A percentile compares a stretch with the other conserved stretches of the same genome.
Conservation (phyloP, 2,329 filamentous ascomycete genomes). For the Cladophialophora carrionii region DNA sequence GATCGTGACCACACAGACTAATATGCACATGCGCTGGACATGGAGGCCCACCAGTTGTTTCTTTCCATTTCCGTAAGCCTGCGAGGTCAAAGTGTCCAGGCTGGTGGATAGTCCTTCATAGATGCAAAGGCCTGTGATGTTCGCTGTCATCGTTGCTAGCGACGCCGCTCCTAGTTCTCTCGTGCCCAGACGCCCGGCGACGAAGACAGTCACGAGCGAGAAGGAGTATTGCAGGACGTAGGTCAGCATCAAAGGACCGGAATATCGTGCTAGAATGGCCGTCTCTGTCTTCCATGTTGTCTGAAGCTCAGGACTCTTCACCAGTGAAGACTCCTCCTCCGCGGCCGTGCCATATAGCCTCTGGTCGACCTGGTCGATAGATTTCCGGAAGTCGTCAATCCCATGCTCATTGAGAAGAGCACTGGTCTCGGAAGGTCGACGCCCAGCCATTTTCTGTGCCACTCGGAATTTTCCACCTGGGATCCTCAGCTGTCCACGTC, state of each 20-base stretch:
- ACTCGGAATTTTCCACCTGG: not conserved
- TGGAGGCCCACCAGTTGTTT: slow-evolving; percentile 78
- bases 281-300: slow-evolving; percentile 37
- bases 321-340: slow-evolving; percentile 21
- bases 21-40: slow-evolving; percentile 71
- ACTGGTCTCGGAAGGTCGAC: slow-evolving; percentile 32
- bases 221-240: slow-evolving; percentile 51
- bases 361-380: slow-evolving; percentile 28
- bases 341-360: slow-evolving; percentile 26
- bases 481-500: not conserved
- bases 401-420: slow-evolving; percentile 35
- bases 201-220: slow-evolving; percentile 70
- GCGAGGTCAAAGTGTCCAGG: slow-evolving; percentile 83
- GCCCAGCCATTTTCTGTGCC: slow-evolving; percentile 30
- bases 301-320: slow-evolving; percentile 25
- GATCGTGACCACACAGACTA: slow-evolving; percentile 67
- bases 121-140: slow-evolving; percentile 70
- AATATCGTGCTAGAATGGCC: slow-evolving; percentile 34
- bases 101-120: slow-evolving; percentile 77
- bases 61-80: slow-evolving; percentile 82
- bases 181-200: slow-evolving; percentile 69
- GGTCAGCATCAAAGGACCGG: slow-evolving; percentile 37
- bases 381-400: slow-evolving; percentile 32
- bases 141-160: slow-evolving; percentile 69
- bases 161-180: slow-evolving; percentile 64